A percentile compares a stretch with the other conserved stretches of the same genome.
phyloP scores from a whole-genome alignment of 352 stramenopile species.

The Thalassiosira exigua region DNA sequence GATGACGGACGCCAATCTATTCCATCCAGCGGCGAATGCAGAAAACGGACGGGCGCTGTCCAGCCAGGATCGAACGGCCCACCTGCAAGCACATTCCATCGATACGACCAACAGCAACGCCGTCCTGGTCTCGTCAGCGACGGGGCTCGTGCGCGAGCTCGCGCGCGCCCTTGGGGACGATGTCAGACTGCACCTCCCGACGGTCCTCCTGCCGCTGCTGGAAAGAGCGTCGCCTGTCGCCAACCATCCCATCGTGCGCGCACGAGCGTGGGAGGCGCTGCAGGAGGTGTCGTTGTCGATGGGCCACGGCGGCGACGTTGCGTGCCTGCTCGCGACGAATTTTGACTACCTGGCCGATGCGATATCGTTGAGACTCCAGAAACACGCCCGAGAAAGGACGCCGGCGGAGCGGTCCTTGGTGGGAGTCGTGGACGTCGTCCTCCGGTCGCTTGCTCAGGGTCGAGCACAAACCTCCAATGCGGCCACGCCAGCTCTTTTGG shows the following conservation, averaged over 20 bases:
- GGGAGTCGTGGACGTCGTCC: slow-evolving; percentile 48
- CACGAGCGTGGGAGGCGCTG: slow-evolving; percentile 29
- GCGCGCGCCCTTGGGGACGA: slow-evolving; percentile 28
- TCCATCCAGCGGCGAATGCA: not conserved
- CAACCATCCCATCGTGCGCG: slow-evolving; percentile 51
- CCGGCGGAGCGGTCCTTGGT: slow-evolving; percentile 30
- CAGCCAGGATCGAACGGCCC: not conserved
- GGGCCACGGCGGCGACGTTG: slow-evolving; percentile 27
- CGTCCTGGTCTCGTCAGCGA: slow-evolving; percentile 44
- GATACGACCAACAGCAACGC: slow-evolving; percentile 51
- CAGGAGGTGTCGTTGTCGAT: slow-evolving; percentile 23
- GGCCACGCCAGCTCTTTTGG: not conserved
- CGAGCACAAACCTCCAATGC: not conserved
- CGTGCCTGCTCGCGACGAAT: slow-evolving; percentile 42
- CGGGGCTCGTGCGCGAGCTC: slow-evolving; percentile 46
- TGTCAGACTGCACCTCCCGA: slow-evolving; percentile 36
- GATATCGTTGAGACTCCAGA: slow-evolving; percentile 38
- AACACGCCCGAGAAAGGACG: slow-evolving; percentile 30
- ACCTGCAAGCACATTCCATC: slow-evolving; percentile 14
- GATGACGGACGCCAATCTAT: too few species aligned
- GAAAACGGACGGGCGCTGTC: not conserved
- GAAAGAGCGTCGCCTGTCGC: slow-evolving; percentile 47
- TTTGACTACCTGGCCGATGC: slow-evolving; percentile 63
- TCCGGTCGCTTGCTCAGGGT: slow-evolving; percentile 25
- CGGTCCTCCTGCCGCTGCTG: slow-evolving; percentile 54